Percentiles rank a stretch among this genome's conserved stretches.
Conservation (phyloP, 257 asterid species). For the Plantago elongata region DNA sequence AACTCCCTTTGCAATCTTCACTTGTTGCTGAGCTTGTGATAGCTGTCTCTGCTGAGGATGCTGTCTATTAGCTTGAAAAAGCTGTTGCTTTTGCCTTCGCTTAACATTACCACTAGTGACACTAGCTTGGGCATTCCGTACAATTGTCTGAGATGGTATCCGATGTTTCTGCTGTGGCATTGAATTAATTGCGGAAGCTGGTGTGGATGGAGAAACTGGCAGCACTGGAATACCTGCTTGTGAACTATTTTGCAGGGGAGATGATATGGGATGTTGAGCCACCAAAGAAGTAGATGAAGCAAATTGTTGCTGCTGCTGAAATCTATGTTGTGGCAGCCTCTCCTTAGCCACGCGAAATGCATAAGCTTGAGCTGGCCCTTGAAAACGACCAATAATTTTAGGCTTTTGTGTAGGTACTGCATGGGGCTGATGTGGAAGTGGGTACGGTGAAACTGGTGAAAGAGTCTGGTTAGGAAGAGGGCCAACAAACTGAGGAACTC, state of each 20-base stretch:
- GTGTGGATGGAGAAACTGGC: conserved; percentile 44
- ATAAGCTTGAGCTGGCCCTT: conserved; percentile 59
- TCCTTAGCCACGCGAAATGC: conserved; percentile 77
- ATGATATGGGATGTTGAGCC: conserved; percentile 59
- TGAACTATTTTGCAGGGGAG: conserved; percentile 53
- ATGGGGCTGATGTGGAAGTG: conserved; percentile 45
- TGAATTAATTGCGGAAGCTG: conserved; percentile 47
- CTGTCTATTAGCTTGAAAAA: conserved; percentile 42
- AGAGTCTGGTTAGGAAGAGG: conserved; percentile 35
- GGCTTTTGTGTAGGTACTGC: conserved; percentile 44
- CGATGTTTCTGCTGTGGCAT: conserved; percentile 62
- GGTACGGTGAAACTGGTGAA: conserved; percentile 38
- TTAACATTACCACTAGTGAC: conserved; percentile 50
- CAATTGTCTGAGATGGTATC: conserved; percentile 49
- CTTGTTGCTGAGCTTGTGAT: conserved; percentile 41
- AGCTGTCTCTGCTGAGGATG: conserved; percentile 54
- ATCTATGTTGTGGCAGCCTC: conserved; percentile 58
- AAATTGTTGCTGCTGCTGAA: conserved; percentile 38
- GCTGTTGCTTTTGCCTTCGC: conserved; percentile 45
- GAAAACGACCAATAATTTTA: conserved; percentile 41
- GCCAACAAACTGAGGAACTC: conserved; percentile 28
- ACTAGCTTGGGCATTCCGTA: conserved; percentile 47
- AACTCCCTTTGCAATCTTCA: conserved; percentile 62
- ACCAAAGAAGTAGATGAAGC: conserved; percentile 55
- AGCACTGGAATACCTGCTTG: conserved; percentile 44